Percentiles rank a stretch among this genome's conserved stretches.
Evolutionary conservation across 2,329 filamentous ascomycete genomes (phyloP).

Genomic region (Dactylellina haptotyla): DNA sequence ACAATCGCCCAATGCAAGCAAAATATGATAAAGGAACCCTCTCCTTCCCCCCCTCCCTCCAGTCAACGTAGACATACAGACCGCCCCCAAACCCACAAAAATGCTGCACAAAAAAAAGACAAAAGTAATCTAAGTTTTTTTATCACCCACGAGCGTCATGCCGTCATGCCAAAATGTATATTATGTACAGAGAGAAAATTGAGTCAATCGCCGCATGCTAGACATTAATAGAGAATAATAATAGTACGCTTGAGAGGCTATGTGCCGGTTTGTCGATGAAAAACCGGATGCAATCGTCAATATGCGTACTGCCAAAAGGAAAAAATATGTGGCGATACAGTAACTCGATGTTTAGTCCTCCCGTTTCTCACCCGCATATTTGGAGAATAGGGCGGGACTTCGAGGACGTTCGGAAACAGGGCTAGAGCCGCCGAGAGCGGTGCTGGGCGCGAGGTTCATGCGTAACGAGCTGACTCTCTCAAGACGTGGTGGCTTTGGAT

Average conservation of each 20-base stretch:
- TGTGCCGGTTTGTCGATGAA: no score
- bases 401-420: slow-evolving; percentile 49
- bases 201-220: not conserved
- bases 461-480: slow-evolving; percentile 38
- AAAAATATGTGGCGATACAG: not conserved
- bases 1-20: slow-evolving; percentile 11
- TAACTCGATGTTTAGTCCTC: slow-evolving; percentile 24
- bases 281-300: not conserved
- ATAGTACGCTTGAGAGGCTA: slow-evolving; percentile 11
- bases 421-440: slow-evolving; percentile 38
- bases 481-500: slow-evolving; percentile 32
- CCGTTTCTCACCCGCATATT: slow-evolving; percentile 52
- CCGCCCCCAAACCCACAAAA: slow-evolving; percentile 9
- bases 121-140: slow-evolving; percentile 19
- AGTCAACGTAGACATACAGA: slow-evolving; percentile 20
- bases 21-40: no score
- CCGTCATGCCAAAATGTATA: slow-evolving; percentile 34
- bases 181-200: slow-evolving; percentile 18
- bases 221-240: slow-evolving; percentile 14
- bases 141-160: slow-evolving; percentile 24
- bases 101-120: slow-evolving; percentile 11
- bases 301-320: not conserved
- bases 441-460: slow-evolving; percentile 48
- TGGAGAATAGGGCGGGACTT: slow-evolving; percentile 46
- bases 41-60: no score